Base-by-base conservation (phyloP, 306 rosid species). In the Geum urbanum region DNA sequence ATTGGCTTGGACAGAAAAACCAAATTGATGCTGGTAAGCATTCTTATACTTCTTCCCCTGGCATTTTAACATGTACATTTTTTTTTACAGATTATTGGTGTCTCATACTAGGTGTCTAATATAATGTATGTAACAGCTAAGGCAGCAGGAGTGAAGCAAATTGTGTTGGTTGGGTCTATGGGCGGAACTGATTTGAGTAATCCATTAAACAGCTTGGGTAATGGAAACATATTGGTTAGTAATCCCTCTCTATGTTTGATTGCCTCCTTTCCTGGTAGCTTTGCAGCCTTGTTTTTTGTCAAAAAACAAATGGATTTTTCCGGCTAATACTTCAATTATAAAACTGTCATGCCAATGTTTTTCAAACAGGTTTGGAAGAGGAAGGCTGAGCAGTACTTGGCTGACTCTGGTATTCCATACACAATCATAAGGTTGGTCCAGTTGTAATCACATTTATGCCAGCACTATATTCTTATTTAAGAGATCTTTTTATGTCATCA, bases 81-180 rank as follows among this genome's bases (percentile, higher is more conserved):
- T 71, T 32, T 32, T 32, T 32, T 32, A 32, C 3, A 32, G 37
- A 1, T 32, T 32, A 32, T 32, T 32, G 37, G 37, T 32, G 37
- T 32, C 37, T 32, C 37, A 32, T 32, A 32, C 37, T 32, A 32
- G 37, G 37, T 32, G 37, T 32, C 37, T 32, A 32, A 32, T 32
- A 2, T 32, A 32, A 32, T 32, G 37, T 32, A 32, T 32, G 37
- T 76, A 78, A 75, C 92, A 94, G 97, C 98, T 57, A 88, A 85
- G 86, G 94, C 88, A 77, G 95, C 88, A 1, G 98, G 98, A 59
- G 97, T 87, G 78, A 90, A 88, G 82, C 98, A 94, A 44, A 88
- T 94, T 68, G 96, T 94, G 88, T 79, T 94, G 81, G 89, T 94
- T 70, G 97, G 97, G 48, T 94, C 98, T 47, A 90, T 94, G 98